A percentile compares a stretch with the other conserved stretches of the same genome.
Evolutionary conservation across 306 rosid genomes (phyloP).

Genomic region (Urtica urens): DNA sequence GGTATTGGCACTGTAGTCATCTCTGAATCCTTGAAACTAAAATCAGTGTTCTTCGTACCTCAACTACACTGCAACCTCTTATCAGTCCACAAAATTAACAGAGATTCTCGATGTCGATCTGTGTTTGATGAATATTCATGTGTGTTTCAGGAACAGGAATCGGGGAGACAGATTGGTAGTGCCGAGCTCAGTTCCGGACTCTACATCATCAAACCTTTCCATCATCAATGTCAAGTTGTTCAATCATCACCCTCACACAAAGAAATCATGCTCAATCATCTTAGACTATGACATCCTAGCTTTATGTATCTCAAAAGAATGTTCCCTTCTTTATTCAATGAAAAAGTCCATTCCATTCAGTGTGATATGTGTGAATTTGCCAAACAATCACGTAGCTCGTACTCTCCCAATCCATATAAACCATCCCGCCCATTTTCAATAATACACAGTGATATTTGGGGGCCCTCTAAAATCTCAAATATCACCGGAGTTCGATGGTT

Average conservation of each 20-base stretch:
- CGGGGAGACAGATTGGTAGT: slow-evolving; percentile 10
- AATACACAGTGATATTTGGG: background rate
- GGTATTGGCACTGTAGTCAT: background rate
- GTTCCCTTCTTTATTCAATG: background rate
- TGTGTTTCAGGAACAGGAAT: background rate
- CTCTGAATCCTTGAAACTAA: background rate
- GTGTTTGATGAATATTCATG: background rate
- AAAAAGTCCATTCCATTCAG: background rate
- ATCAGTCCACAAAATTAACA: background rate
- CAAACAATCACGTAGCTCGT: background rate
- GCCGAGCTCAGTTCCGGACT: background rate
- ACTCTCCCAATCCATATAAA: background rate
- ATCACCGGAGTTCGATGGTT: background rate
- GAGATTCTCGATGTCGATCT: background rate
- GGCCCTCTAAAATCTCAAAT: background rate
- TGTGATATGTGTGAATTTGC: slow-evolving; percentile 7
- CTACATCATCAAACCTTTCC: background rate
- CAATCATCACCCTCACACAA: background rate
- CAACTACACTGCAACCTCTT: background rate
- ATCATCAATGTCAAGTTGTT: background rate
- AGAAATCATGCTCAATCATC: background rate
- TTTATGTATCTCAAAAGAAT: background rate
- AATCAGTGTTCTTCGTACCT: background rate
- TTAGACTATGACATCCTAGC: slow-evolving; percentile 2
- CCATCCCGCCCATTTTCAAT: background rate